Evolutionary conservation across 139 green algal genomes (phyloP), one percentile per base, ranked within the genome.

Genomic region (Haematococcus lacustris): DNA sequence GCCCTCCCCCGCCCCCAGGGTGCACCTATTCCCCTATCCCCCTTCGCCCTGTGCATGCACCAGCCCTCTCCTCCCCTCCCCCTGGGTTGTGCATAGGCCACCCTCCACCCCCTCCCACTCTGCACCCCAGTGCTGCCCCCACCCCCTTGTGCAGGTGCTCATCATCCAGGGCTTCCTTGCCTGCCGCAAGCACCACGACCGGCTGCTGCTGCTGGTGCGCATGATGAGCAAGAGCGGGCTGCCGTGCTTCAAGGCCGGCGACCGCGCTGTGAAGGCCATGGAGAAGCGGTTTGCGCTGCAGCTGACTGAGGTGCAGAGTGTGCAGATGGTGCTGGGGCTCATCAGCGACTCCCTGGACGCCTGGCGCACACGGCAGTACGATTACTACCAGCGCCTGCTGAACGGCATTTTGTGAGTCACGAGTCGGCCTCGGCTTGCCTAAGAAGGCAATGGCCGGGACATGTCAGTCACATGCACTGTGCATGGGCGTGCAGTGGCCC

Each of bases 161-260:
- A 91, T 91, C 73, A 98, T 98, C 68, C 92, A 97, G 81, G 95
- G 94, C 51, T 98, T 98, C 81, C 83, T 98, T 33, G 92, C 91
- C 0, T 79, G 83, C 33, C 89, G 95, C 69, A 93, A 94, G 81
- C 90, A 98, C 75, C 74, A 85, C 0, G 94, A 98, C 76, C 89
- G 91, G 60, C 88, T 99, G 68, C 66, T 97, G 51, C 73, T 93
- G 43, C 82, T 96, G 34, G 89, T 92, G 39, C 73, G 72, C 21
- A 94, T 98, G 84, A 98, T 98, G 95, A 68, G 81, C 51, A 81
- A 83, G 66, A 88, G 81, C 66, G 94, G 90, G 34, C 93, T 90
- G 61, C 93, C 95, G 3, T 98, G 93, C 83, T 98, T 98, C 90
- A 97, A 96, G 80, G 38, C 35, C 2, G 92, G 88, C 13, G 80